phyloP scores from a whole-genome alignment of 352 stramenopile species.

The Phytopythium boreale region DNA sequence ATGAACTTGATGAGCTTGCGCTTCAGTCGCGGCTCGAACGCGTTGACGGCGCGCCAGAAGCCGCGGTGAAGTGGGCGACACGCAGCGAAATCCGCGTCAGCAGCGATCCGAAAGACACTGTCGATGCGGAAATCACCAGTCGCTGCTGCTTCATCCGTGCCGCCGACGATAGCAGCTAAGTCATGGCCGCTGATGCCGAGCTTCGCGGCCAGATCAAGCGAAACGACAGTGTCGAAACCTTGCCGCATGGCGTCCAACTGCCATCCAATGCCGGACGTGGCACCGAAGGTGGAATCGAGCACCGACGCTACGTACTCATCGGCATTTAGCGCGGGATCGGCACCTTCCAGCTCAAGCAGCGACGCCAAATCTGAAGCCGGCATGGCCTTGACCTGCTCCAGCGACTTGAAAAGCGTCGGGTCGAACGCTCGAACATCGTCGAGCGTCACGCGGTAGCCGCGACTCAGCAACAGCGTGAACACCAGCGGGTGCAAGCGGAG shows the following conservation, averaged over 20 bases:
- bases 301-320: conserved; percentile 47
- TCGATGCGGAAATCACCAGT: conserved; percentile 38
- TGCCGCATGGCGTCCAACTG: conserved; percentile 38
- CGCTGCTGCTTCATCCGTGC: conserved; percentile 1
- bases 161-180: conserved; percentile 36
- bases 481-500: conserved; percentile 44
- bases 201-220: conserved; percentile 16
- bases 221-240: conserved; percentile 46
- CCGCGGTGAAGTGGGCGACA: conserved; percentile 31
- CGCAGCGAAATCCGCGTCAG: conserved; percentile 53
- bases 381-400: conserved; percentile 51
- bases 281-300: conserved; percentile 48
- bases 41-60: conserved; percentile 58
- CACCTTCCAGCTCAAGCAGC: conserved; percentile 56
- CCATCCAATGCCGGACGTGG: conserved; percentile 40
- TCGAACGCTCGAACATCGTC: conserved; percentile 51
- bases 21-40: conserved; percentile 48
- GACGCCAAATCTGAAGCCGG: conserved; percentile 41
- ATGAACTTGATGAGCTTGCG: conserved; percentile 74
- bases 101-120: conserved; percentile 48
- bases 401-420: conserved; percentile 31
- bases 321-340: conserved; percentile 25
- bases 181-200: conserved; percentile 25
- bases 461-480: conserved; percentile 45
- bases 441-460: conserved; percentile 26